phyloP scores from a whole-genome alignment of 2,329 filamentous ascomycete genomes.

The Westerdykella aurantiaca region DNA sequence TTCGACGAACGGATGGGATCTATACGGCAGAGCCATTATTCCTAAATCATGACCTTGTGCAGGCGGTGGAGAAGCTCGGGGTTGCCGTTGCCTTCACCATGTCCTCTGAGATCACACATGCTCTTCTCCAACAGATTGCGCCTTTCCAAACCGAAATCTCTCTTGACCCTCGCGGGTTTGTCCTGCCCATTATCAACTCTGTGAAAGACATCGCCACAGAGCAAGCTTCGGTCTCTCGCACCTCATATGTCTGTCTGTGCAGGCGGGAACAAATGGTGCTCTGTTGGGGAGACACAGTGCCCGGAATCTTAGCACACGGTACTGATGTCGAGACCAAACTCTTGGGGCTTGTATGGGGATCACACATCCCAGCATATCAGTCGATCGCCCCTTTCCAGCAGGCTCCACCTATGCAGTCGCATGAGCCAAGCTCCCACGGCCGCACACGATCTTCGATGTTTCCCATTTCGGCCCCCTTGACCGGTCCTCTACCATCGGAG shows the following conservation, averaged over 20 bases:
- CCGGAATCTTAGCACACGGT: constrained; percentile 63
- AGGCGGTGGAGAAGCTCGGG: constrained; percentile 41
- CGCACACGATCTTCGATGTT: constrained; percentile 12
- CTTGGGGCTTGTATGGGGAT: constrained; percentile 21
- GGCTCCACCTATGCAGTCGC: too few relatives aligned
- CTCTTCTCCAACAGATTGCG: constrained; percentile 38
- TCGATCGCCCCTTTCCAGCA: constrained; percentile 7
- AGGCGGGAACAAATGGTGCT: constrained; percentile 64
- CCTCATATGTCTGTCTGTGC: constrained; percentile 76
- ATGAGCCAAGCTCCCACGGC: constrained; percentile 8
- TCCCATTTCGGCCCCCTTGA: constrained; percentile 19
- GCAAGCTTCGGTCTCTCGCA: constrained; percentile 52
- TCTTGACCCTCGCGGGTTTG: constrained; percentile 34
- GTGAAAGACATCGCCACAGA: constrained; percentile 36
- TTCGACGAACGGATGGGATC: constrained; percentile 61
- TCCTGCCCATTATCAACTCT: constrained; percentile 44
- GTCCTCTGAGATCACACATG: constrained; percentile 44
- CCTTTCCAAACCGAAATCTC: constrained; percentile 41
- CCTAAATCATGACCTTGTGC: constrained; percentile 37
- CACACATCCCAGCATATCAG: constrained; percentile 15
- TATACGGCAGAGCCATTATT: constrained; percentile 53
- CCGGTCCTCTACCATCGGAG: constrained; percentile 10
- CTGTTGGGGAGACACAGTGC: constrained; percentile 74
- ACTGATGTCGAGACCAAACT: constrained; percentile 68
- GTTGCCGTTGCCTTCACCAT: constrained; percentile 47